A percentile compares a stretch with the other conserved stretches of the same genome.
Evolutionary conservation across 495 filamentous ascomycete genomes (phyloP).

Genomic region (Aspergillus baeticus): DNA sequence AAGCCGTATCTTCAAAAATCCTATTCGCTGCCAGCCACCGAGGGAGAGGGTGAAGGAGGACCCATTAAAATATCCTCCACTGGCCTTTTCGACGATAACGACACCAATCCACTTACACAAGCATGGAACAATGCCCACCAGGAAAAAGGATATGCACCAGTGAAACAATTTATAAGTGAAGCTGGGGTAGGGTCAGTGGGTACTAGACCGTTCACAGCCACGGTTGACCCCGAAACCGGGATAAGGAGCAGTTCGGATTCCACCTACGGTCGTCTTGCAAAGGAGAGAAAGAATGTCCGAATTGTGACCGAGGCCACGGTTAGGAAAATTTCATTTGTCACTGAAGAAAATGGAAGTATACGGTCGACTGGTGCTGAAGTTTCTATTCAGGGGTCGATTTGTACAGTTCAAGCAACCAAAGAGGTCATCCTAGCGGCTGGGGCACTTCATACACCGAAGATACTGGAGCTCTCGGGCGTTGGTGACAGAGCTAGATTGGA

Average conservation of each 20-base stretch:
- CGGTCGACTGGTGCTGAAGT: not conserved
- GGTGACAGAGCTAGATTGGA: conserved; percentile 13
- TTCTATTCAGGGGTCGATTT: not conserved
- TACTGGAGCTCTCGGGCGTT: conserved; percentile 55
- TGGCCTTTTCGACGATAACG: not conserved
- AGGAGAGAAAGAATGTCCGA: not conserved
- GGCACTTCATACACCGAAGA: conserved; percentile 50
- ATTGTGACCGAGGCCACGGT: not conserved
- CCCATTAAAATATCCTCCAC: too few relatives aligned
- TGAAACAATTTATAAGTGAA: conserved; percentile 15
- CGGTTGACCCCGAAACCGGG: not conserved
- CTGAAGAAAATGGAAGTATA: not conserved
- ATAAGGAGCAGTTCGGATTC: not conserved
- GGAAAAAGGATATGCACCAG: conserved; percentile 17
- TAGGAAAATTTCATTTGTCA: not conserved
- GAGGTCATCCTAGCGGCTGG: conserved; percentile 58
- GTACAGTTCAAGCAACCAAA: conserved; percentile 12
- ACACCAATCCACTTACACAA: conserved; percentile 9
- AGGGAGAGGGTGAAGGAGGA: too few relatives aligned
- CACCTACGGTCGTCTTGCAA: not conserved
- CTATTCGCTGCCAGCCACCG: not conserved
- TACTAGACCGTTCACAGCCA: not conserved
- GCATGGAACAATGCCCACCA: conserved; percentile 29
- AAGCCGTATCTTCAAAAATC: conserved; percentile 39
- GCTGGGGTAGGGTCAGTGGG: not conserved